Percentiles rank a stretch among this genome's conserved stretches.
Evolutionary conservation across 2,329 filamentous ascomycete species (phyloP).

Genomic region (Macrophomina phaseolina): DNA sequence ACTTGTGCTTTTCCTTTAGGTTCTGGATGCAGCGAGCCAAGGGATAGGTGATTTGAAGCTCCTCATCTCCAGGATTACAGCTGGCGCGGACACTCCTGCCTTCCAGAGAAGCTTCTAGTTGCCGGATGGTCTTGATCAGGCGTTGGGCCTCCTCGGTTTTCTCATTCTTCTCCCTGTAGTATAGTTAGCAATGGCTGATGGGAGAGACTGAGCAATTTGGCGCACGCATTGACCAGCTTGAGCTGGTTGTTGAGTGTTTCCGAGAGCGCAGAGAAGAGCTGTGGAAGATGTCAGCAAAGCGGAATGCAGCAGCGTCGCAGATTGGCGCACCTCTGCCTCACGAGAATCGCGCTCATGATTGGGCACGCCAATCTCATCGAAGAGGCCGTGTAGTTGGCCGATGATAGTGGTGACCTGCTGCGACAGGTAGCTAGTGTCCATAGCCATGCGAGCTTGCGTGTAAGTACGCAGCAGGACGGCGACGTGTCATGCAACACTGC

Average conservation of each 20-base stretch:
- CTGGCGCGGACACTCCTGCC: constrained; percentile 71
- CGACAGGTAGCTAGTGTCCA: constrained; percentile 91
- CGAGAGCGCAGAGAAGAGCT: constrained; percentile 92
- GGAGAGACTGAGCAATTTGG: constrained; percentile 22
- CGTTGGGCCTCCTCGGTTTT: constrained; percentile 88
- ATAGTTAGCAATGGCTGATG: constrained; percentile 27
- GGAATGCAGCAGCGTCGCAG: background rate
- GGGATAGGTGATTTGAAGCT: constrained; percentile 80
- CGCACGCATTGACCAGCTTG: constrained; percentile 73
- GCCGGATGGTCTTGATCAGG: constrained; percentile 83
- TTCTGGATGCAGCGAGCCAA: constrained; percentile 77
- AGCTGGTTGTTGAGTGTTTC: constrained; percentile 92
- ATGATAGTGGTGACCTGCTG: constrained; percentile 96
- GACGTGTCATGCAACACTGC: constrained; percentile 24
- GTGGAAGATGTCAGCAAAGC: constrained; percentile 32
- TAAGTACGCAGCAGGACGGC: constrained; percentile 10
- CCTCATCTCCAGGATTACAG: constrained; percentile 70
- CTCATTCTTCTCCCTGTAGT: constrained; percentile 77
- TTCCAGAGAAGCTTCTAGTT: constrained; percentile 91
- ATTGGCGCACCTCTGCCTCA: constrained; percentile 77
- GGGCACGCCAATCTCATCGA: constrained; percentile 97
- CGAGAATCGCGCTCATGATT: constrained; percentile 88
- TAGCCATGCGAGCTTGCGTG: constrained; percentile 44
- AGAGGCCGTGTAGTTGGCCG: constrained; percentile 88
- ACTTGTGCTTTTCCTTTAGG: constrained; percentile 84